Percentiles rank a stretch among this genome's conserved stretches.
Conservation (phyloP, 1,284 basidiomycete genomes). For the Grifola frondosa region DNA sequence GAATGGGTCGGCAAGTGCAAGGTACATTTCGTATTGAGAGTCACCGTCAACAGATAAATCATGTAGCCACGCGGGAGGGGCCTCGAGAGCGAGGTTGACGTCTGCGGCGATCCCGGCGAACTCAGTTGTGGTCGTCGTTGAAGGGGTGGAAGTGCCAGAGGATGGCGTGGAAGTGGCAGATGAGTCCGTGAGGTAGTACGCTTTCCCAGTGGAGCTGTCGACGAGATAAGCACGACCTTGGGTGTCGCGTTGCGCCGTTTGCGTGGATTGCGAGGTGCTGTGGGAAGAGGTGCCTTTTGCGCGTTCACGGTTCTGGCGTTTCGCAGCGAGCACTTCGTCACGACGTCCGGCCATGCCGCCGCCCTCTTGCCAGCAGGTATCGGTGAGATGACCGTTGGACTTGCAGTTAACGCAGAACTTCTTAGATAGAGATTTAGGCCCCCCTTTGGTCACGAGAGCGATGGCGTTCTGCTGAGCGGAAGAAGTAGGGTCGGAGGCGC, state of each 20-base stretch:
- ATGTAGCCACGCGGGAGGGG: too few relatives aligned
- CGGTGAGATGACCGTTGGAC: conserved; percentile 1
- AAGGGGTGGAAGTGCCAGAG: too few relatives aligned
- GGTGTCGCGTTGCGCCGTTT: too few relatives aligned
- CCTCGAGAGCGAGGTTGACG: not conserved
- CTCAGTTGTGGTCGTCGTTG: not conserved
- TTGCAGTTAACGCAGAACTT: conserved; percentile 9
- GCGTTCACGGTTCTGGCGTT: too few relatives aligned
- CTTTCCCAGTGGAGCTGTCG: not conserved
- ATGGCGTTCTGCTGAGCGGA: not conserved
- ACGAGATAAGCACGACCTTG: not conserved
- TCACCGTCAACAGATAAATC: not conserved
- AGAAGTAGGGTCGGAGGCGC: not conserved
- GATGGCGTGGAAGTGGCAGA: too few relatives aligned
- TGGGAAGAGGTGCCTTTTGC: too few relatives aligned
- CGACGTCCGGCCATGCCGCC: conserved; percentile 5
- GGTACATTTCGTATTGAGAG: not conserved
- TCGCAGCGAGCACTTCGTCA: conserved; percentile 1
- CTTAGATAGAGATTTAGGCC: too few relatives aligned
- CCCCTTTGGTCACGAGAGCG: too few relatives aligned
- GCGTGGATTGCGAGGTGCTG: too few relatives aligned
- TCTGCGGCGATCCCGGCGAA: not conserved
- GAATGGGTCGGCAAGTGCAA: too few relatives aligned
- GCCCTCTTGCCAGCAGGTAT: conserved; percentile 4
- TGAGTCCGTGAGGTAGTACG: conserved; percentile 4